These are phyloP conservation scores for Fraxinus anomala DNA, from an alignment of 257 asterid genomes.

Conservation along the genomic window DNA sequence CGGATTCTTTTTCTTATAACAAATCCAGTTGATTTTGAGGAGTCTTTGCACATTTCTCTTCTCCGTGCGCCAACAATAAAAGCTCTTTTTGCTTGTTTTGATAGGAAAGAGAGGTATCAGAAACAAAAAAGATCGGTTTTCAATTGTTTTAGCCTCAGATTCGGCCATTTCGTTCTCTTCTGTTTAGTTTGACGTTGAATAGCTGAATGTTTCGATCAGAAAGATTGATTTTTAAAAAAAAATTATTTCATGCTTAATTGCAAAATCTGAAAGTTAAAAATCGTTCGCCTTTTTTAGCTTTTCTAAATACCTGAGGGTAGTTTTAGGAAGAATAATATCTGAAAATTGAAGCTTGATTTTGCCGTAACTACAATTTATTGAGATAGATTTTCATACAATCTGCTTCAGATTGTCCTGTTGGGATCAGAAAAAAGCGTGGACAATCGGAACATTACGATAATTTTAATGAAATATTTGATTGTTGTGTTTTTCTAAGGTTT, in stretches of 20 bases:
- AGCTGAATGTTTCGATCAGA: neutral
- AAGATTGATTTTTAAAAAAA: neutral
- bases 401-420: neutral
- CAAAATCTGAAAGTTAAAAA: neutral
- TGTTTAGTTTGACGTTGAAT: neutral
- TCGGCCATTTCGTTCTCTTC: neutral
- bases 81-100: conserved; percentile 14
- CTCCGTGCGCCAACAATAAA: neutral
- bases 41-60: conserved; percentile 12
- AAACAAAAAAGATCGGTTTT: neutral
- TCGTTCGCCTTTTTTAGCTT: neutral
- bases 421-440: neutral
- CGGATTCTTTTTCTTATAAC: neutral
- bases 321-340: neutral
- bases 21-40: conserved; percentile 16
- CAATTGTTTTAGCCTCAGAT: neutral
- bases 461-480: neutral
- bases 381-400: neutral
- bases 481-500: neutral
- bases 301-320: neutral
- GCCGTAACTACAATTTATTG: neutral
- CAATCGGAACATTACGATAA: neutral
- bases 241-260: neutral
- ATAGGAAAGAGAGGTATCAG: conserved; percentile 12
- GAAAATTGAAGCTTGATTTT: neutral